These are phyloP conservation scores for Sporobolomyces roseus DNA, from an alignment of 768 basidiomycete genomes.

Conservation along the genomic window DNA sequence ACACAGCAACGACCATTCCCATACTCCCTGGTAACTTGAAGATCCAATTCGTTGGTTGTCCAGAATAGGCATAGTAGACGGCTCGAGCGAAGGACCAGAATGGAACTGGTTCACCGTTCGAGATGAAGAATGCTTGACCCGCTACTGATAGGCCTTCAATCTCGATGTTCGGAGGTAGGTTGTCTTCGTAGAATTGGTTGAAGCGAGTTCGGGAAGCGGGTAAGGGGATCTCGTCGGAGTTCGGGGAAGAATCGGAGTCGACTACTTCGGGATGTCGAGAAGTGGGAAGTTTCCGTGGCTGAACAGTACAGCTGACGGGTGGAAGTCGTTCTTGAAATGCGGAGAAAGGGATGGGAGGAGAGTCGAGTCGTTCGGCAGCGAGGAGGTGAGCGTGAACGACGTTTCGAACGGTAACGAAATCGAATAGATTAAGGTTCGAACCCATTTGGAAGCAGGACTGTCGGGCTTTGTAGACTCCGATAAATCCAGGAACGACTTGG, in stretches of 20 bases:
- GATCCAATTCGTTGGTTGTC: slow-evolving; percentile 44
- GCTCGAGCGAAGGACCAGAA: slow-evolving; percentile 89
- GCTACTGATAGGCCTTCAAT: slow-evolving; percentile 59
- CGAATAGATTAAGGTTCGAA: slow-evolving; percentile 84
- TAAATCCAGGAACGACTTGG: slow-evolving; percentile 72
- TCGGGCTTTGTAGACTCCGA: slow-evolving; percentile 67
- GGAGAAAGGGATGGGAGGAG: slow-evolving; percentile 44
- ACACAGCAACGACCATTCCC: slow-evolving; percentile 62
- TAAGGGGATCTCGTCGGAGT: slow-evolving; percentile 6
- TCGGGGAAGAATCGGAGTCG: too few species aligned
- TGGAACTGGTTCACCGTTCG: slow-evolving; percentile 90
- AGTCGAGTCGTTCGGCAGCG: slow-evolving; percentile 74
- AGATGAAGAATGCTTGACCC: slow-evolving; percentile 91
- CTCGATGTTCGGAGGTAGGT: background rate
- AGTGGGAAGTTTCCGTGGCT: slow-evolving; percentile 5
- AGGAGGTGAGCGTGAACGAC: slow-evolving; percentile 89
- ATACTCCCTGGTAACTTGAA: slow-evolving; percentile 25
- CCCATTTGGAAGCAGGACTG: slow-evolving; percentile 92
- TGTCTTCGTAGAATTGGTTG: slow-evolving; percentile 28
- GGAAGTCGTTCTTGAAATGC: slow-evolving; percentile 49
- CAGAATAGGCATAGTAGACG: slow-evolving; percentile 64
- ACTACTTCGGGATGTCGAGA: background rate
- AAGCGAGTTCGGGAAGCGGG: slow-evolving; percentile 26
- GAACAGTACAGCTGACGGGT: slow-evolving; percentile 42
- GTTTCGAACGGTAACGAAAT: slow-evolving; percentile 94